Evolutionary conservation across 768 basidiomycete genomes (phyloP).

Genomic region (Termitomyces sp.): DNA sequence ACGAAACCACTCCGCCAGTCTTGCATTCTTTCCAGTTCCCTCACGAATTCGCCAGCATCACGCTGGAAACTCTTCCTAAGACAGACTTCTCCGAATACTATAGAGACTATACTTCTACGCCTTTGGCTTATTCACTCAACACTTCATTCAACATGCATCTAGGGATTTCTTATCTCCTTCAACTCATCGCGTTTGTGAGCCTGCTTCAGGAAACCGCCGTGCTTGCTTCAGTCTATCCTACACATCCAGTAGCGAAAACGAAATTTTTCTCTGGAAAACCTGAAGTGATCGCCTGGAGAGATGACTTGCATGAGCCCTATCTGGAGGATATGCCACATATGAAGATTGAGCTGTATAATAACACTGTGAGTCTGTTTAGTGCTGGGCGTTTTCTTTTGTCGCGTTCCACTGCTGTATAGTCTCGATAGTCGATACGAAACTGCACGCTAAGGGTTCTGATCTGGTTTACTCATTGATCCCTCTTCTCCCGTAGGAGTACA

Average conservation of each 20-base stretch:
- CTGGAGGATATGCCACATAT: constrained; percentile 36
- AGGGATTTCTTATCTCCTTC: neutral
- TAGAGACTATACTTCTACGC: neutral
- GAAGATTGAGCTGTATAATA: constrained; percentile 40
- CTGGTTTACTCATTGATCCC: neutral
- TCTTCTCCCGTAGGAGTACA: constrained; percentile 26
- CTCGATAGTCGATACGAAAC: neutral
- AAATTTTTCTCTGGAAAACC: constrained; percentile 38
- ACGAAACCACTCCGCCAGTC: neutral
- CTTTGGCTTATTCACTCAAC: neutral
- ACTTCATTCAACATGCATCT: neutral
- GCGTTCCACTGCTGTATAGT: neutral
- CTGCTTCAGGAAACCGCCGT: neutral
- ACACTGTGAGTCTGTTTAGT: constrained; percentile 25
- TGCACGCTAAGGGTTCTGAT: neutral
- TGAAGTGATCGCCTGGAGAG: constrained; percentile 42
- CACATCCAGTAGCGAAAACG: constrained; percentile 39
- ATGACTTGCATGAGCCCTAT: constrained; percentile 35
- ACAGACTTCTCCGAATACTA: neutral
- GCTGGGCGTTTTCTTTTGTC: neutral
- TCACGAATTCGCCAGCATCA: neutral
- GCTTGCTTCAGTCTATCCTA: constrained; percentile 42
- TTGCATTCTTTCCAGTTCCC: neutral
- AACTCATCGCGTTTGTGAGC: neutral
- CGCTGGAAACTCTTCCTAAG: neutral